Conservation (phyloP, 2,329 filamentous ascomycete genomes). For the Phyllosticta citribraziliensis region DNA sequence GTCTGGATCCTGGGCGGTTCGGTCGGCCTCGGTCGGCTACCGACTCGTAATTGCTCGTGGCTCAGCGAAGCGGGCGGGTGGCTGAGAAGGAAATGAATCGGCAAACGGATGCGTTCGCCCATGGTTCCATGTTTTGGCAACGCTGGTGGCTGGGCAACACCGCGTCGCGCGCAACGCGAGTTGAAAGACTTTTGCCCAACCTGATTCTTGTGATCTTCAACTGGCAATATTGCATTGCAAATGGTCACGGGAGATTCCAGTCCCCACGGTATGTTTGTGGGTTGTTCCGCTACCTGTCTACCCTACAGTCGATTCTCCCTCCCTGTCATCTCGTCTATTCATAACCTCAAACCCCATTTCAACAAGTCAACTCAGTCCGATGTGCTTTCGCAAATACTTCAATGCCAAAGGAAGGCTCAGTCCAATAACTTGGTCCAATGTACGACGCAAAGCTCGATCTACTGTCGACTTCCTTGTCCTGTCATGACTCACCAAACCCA, state of each 20-base stretch:
- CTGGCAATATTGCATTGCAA: background rate
- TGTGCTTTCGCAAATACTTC: background rate
- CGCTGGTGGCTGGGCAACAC: background rate
- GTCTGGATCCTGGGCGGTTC: background rate
- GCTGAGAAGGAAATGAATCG: background rate
- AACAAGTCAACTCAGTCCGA: background rate
- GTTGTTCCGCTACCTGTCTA: background rate
- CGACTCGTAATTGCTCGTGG: background rate
- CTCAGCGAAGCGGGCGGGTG: background rate
- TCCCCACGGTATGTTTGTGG: background rate
- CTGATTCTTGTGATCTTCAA: background rate
- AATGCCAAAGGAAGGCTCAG: background rate
- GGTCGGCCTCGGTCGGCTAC: background rate
- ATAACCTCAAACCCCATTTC: background rate
- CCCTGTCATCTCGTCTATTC: background rate
- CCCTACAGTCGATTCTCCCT: background rate
- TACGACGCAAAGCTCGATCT: background rate
- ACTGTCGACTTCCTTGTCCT: background rate
- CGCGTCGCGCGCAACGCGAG: background rate
- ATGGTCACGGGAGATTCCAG: background rate
- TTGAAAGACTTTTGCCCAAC: background rate
- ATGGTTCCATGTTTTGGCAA: background rate
- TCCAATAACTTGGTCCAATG: background rate
- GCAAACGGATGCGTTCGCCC: background rate
- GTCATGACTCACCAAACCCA: background rate